A percentile compares a stretch with the other conserved stretches of the same genome.
phyloP scores from a whole-genome alignment of 2,329 filamentous ascomycete genomes.

The Myriosclerotinia scirpicola region DNA sequence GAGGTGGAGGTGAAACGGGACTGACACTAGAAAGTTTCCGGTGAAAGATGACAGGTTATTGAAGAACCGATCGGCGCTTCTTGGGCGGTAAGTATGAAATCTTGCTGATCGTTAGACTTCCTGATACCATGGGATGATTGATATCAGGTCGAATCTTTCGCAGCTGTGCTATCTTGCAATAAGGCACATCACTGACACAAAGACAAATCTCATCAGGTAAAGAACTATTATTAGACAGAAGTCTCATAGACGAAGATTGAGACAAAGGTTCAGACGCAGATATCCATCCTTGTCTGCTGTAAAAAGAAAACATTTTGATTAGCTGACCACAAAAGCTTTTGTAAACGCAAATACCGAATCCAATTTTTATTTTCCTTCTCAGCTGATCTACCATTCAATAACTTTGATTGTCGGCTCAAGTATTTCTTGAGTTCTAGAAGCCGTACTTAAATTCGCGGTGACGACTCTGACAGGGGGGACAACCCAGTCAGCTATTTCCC shows the following conservation, averaged over 20 bases:
- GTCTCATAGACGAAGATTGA: too few relatives aligned
- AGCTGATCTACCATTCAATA: not conserved
- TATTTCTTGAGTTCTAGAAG: not conserved
- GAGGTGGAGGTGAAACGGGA: not conserved
- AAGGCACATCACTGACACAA: not conserved
- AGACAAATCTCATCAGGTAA: not conserved
- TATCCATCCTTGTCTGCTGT: not conserved
- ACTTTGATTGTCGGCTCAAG: not conserved
- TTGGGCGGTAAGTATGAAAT: not conserved
- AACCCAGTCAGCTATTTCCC: not conserved
- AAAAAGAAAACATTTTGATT: not conserved
- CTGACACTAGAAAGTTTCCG: too few relatives aligned
- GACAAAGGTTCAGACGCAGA: not conserved
- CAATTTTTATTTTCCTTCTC: not conserved
- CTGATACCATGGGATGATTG: not conserved
- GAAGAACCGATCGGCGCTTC: too few relatives aligned
- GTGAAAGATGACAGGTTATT: not conserved
- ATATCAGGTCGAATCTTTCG: not conserved
- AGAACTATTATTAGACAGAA: not conserved
- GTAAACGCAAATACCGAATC: not conserved
- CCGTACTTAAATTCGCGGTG: not conserved
- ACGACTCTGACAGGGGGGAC: not conserved
- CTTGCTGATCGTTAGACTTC: not conserved
- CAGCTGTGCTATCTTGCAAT: not conserved
- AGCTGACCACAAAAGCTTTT: not conserved